Evolutionary conservation across 805 yeast genomes (phyloP).

Genomic region (Pichia sporocuriosa): DNA sequence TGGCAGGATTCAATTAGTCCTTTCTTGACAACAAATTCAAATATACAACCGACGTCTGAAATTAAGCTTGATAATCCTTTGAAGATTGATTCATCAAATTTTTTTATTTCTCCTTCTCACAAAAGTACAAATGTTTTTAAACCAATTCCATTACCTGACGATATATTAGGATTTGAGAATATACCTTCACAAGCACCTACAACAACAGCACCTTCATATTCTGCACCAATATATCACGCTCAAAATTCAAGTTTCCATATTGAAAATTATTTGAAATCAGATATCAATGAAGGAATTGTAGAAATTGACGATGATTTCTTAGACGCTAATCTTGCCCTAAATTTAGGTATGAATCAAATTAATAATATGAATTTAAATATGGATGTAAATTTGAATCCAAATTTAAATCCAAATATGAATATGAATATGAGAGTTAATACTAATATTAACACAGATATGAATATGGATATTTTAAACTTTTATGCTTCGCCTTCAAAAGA

Average conservation of each 20-base stretch:
- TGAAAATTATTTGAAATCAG: conserved; percentile 3
- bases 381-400: not conserved
- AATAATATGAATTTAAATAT: not conserved
- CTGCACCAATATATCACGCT: not conserved
- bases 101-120: conserved; percentile 23
- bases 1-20: conserved; percentile 11
- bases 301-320: conserved; percentile 4
- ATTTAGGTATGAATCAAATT: not conserved
- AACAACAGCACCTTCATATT: not conserved
- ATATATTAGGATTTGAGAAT: conserved; percentile 39
- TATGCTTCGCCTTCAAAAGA: conserved; percentile 3
- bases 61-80: too few species aligned
- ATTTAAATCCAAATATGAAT: not conserved
- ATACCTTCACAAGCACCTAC: not conserved
- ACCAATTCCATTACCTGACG: conserved; percentile 45
- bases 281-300: not conserved
- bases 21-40: conserved; percentile 2
- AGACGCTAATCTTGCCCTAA: conserved; percentile 1
- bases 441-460: not conserved
- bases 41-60: too few species aligned
- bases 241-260: conserved; percentile 4
- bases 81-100: conserved; percentile 19
- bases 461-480: not conserved
- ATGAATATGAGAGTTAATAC: not conserved
- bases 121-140: conserved; percentile 18